A percentile compares a stretch with the other conserved stretches of the same genome.
Conservation (phyloP, 306 rosid genomes). For the Prunus campanulata region DNA sequence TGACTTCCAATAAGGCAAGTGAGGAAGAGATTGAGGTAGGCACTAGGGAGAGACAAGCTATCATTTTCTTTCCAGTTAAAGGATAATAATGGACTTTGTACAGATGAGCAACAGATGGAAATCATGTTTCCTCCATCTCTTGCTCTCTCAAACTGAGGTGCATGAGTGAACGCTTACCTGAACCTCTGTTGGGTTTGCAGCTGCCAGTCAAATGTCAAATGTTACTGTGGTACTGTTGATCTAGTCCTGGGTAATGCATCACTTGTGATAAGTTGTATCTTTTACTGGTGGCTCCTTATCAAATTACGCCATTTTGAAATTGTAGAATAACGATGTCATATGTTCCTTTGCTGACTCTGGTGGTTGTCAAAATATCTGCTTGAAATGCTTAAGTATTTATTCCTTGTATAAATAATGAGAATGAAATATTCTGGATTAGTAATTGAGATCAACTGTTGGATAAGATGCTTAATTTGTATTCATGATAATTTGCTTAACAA, state of each 20-base stretch:
- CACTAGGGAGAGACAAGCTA: neutral
- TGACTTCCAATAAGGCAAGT: constrained; percentile 1
- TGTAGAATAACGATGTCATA: neutral
- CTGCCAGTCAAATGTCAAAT: neutral
- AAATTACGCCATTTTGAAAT: neutral
- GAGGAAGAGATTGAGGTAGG: neutral
- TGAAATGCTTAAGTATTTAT: neutral
- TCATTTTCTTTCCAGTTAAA: neutral
- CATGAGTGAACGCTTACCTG: neutral
- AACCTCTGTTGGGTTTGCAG: neutral
- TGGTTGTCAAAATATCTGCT: constrained; percentile 1
- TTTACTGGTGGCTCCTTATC: neutral
- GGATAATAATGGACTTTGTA: neutral
- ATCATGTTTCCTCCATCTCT: neutral
- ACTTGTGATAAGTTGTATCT: neutral
- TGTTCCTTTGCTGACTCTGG: neutral
- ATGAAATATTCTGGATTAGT: neutral
- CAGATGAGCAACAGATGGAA: neutral
- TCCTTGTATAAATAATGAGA: neutral
- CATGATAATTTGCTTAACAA: neutral
- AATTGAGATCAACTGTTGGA: neutral
- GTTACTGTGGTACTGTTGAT: neutral
- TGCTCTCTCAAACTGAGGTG: neutral
- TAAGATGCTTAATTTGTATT: neutral
- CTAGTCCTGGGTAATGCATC: neutral